Base-by-base conservation (phyloP, 805 yeast genomes). In the Metschnikowia similis region DNA sequence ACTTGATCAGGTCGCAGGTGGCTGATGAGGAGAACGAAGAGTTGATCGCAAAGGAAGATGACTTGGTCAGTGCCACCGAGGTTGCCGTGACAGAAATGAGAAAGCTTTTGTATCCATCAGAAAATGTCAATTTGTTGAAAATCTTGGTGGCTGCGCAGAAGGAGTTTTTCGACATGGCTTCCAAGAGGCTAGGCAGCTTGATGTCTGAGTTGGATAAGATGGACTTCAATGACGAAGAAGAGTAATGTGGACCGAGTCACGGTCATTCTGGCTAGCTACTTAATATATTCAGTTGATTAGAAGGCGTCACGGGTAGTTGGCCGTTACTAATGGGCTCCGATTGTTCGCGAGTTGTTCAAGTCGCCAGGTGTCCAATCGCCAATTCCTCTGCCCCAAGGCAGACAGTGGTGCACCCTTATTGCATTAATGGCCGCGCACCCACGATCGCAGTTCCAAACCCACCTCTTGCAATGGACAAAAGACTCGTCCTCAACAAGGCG, bases 81-180 rank as follows among this genome's bases (percentile, higher is more conserved):
- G 71, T 77, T 28, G 94, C 96, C 0, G 94, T 86, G n/a, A 80
- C 81, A 58, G 81, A 83, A 48, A 86, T 87, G 94, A 82, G 85
- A 65, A 80, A 77, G 56, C 72, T 87, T 49, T 80, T 87, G 56
- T 81, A 78, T 53, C 89, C 91, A 26, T 74, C 82, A 9, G 86
- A 84, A 65, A 72, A 82, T 48, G 74, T 87, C 43, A 76, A 79
- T 51, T 69, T 87, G 57, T 71, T 87, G 56, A 83, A 83, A 60
- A 70, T 84, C n/a, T 82, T 85, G 59, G 80, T 81, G 57, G 75
- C 79, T 57, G 85, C 87, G 52, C 94, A 87, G 69, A 72, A 82
- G 59, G 84, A 83, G 53, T 86, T 54, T 81, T 81, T 58, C 55
- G 74, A 70, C 48, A 50, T 65, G 45, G 64, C 69, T 21, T 66